These are phyloP conservation scores for Nothophytophthora sp. DNA, from an alignment of 352 stramenopile genomes.

Conservation along the genomic window DNA sequence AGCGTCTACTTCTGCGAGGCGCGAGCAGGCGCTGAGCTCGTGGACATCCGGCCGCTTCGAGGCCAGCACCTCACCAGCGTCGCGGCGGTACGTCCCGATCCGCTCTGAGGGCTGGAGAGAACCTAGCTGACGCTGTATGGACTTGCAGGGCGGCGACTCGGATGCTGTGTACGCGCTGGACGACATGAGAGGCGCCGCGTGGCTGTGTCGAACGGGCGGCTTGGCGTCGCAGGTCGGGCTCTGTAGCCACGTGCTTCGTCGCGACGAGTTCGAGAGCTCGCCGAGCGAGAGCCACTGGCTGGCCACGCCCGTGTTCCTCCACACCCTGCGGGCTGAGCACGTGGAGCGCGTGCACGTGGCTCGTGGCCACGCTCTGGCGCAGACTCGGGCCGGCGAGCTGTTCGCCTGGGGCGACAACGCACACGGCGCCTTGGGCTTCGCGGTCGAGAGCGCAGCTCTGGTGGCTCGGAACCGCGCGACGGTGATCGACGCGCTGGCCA, in stretches of 20 bases:
- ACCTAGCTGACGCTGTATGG: conserved; percentile 7
- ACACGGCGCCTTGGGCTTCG: conserved; percentile 76
- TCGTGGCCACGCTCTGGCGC: conserved; percentile 63
- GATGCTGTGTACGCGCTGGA: conserved; percentile 79
- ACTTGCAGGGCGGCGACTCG: conserved; percentile 50
- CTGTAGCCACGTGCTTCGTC: conserved; percentile 40
- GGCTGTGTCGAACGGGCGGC: conserved; percentile 78
- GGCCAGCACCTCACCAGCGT: conserved; percentile 64
- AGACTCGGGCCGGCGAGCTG: conserved; percentile 85
- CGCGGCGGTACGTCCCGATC: conserved; percentile 45
- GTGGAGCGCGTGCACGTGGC: conserved; percentile 53
- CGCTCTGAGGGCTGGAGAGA: not conserved
- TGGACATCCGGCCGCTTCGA: conserved; percentile 63
- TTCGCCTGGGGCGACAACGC: conserved; percentile 97
- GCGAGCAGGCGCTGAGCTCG: conserved; percentile 28
- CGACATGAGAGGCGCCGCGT: conserved; percentile 44
- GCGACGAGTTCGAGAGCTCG: conserved; percentile 44
- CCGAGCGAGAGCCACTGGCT: conserved; percentile 69
- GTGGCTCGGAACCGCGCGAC: conserved; percentile 58
- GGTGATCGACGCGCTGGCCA: conserved; percentile 52
- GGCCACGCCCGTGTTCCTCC: conserved; percentile 65
- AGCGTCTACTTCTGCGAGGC: conserved; percentile 72
- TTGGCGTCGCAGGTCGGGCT: conserved; percentile 66
- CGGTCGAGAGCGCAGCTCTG: conserved; percentile 37
- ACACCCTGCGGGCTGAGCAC: conserved; percentile 61